Base-by-base conservation (phyloP, 192 early-diverging fungal genomes). In the Chytriomyces sp. region DNA sequence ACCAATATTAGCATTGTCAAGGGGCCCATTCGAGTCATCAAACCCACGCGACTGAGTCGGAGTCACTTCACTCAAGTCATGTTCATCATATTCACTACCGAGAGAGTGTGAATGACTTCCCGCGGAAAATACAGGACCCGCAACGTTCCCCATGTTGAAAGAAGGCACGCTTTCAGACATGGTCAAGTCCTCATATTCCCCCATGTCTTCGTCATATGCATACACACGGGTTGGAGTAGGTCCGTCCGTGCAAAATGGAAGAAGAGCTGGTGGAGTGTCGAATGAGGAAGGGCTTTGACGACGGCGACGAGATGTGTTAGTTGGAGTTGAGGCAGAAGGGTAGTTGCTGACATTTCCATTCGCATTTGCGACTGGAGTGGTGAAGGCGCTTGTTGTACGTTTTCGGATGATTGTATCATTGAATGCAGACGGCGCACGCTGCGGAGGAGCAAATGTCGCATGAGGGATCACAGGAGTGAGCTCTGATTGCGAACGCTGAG, bases 331-430 rank as follows among this genome's bases (percentile, higher is more conserved):
- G 20, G 13, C 20, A 20, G 11, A 20, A 11, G 20, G 13, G 53
- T 20, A 18, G 53, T 57, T 57, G 20, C 20, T 57, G 20, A 57
- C 20, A 20, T 57, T 57, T 11, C 53, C 20, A 20, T 57, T 57
- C 28, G 28, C 28, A 2, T 35, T 35, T 35, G 28, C 28, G 28
- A 35, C 28, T 35, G 28, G 28, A 35, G 28, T 35, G 28, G 28
- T 35, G 53, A 57, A 18, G 53, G 53, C 11, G 53, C 53, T 57
- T 18, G 20, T 20, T 20, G 67, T n/a, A 49, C 61, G 72, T 63
- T 74, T 69, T 13, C 72, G 72, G 46, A 65, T 74, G 18, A 74
- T 43, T 7, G 72, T 74, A 49, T 65, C 63, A 43, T 74, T 74
- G 61, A 74, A 69, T 1, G 68, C 68, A 23, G 20, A 26, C 26